A percentile compares a stretch with the other conserved stretches of the same genome.
Evolutionary conservation across 768 basidiomycete species (phyloP).

Genomic region (Boletus subcaerulescens): DNA sequence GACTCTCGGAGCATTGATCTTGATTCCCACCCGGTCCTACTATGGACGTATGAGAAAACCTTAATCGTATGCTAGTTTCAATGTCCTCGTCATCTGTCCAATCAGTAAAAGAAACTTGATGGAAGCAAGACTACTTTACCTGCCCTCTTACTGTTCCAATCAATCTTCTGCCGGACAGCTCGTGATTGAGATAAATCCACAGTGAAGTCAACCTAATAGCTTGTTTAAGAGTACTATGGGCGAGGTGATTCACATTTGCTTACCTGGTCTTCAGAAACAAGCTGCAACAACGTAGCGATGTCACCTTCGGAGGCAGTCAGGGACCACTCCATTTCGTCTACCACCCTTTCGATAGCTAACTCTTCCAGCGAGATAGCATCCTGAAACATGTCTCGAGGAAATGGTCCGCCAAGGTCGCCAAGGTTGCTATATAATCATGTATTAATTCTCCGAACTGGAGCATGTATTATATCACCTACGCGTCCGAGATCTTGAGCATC

Average conservation of each 20-base stretch:
- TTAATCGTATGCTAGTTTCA: conserved; percentile 62
- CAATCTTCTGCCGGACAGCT: conserved; percentile 51
- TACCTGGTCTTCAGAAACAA: conserved; percentile 82
- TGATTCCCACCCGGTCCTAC: conserved; percentile 15
- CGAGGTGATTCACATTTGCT: conserved; percentile 6
- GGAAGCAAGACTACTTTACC: conserved; percentile 40
- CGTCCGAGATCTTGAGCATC: conserved; percentile 72
- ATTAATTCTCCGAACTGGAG: background rate
- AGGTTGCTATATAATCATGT: conserved; percentile 49
- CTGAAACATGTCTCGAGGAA: conserved; percentile 62
- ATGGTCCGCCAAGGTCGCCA: conserved; percentile 60
- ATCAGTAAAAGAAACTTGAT: conserved; percentile 3
- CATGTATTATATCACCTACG: conserved; percentile 33
- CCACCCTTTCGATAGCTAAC: conserved; percentile 44
- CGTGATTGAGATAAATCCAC: conserved; percentile 65
- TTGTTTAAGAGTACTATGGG: background rate
- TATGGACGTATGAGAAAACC: conserved; percentile 26
- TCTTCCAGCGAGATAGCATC: conserved; percentile 69
- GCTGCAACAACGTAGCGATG: conserved; percentile 66
- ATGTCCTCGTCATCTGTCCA: conserved; percentile 77
- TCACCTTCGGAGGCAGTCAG: conserved; percentile 79
- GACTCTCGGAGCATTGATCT: conserved; percentile 10
- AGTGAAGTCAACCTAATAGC: conserved; percentile 61
- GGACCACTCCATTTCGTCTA: conserved; percentile 74
- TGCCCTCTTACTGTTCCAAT: conserved; percentile 90